Evolutionary conservation across 352 stramenopile species (phyloP).

Genomic region (Phytophthora cactorum): DNA sequence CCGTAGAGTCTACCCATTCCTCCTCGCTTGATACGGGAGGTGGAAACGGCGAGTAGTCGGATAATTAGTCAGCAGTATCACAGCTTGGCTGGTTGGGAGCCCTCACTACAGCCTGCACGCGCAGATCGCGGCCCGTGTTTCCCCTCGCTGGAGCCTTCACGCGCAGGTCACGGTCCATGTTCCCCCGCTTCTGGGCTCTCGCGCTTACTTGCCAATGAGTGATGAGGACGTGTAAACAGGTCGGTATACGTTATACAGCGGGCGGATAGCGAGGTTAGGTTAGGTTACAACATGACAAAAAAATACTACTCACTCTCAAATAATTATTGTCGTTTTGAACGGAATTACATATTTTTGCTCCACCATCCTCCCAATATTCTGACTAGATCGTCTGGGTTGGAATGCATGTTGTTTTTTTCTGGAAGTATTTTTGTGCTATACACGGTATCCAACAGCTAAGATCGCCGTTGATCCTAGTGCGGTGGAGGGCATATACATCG

Average conservation of each 20-base stretch:
- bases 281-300: neutral
- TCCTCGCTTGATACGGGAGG: neutral
- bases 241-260: neutral
- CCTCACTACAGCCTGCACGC: neutral
- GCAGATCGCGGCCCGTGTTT: neutral
- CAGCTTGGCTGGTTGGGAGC: neutral
- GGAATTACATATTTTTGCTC: no score
- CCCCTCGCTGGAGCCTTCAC: no score
- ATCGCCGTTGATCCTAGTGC: no score
- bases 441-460: no score
- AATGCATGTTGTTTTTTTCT: no score
- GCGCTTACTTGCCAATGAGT: neutral
- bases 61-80: neutral
- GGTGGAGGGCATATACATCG: no score
- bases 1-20: constrained; percentile 2
- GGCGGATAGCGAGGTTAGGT: neutral
- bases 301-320: neutral
- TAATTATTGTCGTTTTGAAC: no score
- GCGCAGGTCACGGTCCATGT: neutral
- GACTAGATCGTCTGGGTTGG: no score
- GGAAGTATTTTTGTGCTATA: no score
- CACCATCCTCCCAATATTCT: no score
- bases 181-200: neutral
- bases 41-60: neutral
- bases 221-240: neutral